Evolutionary conservation across 306 rosid genomes (phyloP).

Genomic region (Ammopiptanthus mongolicus): DNA sequence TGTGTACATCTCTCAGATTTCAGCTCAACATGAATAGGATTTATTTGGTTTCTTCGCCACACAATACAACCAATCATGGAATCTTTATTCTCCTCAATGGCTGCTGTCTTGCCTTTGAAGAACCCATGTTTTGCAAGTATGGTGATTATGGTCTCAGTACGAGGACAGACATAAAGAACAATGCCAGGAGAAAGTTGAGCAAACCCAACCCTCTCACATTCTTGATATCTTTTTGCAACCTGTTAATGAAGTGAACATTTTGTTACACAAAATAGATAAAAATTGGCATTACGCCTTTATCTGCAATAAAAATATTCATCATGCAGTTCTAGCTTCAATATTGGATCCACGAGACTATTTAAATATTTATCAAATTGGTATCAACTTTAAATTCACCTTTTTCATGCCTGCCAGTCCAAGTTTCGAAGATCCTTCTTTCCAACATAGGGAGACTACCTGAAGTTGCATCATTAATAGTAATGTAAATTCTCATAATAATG

Average conservation of each 20-base stretch:
- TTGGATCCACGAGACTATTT: not conserved
- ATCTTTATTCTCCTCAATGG: conserved; percentile 23
- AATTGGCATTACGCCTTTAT: not conserved
- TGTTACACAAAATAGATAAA: not conserved
- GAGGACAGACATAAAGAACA: conserved; percentile 30
- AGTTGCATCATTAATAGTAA: not conserved
- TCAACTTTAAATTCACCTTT: conserved; percentile 10
- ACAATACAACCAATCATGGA: conserved; percentile 29
- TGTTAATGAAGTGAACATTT: not conserved
- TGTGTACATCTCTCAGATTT: not conserved
- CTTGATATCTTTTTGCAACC: conserved; percentile 24
- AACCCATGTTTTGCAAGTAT: conserved; percentile 29
- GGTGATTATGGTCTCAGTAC: conserved; percentile 26
- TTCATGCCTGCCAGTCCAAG: conserved; percentile 20
- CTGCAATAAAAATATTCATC: not conserved
- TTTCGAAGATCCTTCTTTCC: conserved; percentile 27
- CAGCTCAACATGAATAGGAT: not conserved
- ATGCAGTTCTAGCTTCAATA: not conserved
- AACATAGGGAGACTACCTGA: conserved; percentile 29
- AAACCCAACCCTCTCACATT: conserved; percentile 21
- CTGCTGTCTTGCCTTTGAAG: conserved; percentile 32
- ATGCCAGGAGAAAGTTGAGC: conserved; percentile 17
- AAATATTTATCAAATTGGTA: not conserved
- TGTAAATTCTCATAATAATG: not conserved
- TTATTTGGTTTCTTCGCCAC: conserved; percentile 25